These are phyloP conservation scores for Rauvolfia tetraphylla DNA, from an alignment of 257 asterid species.

Conservation along the genomic window DNA sequence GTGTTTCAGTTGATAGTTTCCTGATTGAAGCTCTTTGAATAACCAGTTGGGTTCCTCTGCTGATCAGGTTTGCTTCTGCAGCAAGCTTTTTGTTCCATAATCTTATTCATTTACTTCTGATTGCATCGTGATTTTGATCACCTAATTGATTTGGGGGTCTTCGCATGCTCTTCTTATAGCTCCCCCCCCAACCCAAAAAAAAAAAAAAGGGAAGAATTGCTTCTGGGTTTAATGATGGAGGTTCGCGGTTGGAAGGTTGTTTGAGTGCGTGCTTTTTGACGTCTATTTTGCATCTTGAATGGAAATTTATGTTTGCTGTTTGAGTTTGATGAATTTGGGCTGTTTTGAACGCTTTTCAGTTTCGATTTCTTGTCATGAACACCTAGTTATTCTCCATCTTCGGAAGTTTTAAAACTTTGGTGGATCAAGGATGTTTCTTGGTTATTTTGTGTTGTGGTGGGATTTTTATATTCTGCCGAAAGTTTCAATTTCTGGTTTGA, in stretches of 20 bases:
- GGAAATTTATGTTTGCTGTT: background rate
- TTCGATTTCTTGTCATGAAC: background rate
- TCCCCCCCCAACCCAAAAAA: no score
- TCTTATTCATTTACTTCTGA: background rate
- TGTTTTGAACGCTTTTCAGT: background rate
- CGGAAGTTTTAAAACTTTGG: background rate
- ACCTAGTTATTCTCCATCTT: background rate
- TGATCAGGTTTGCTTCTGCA: constrained; percentile 6
- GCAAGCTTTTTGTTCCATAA: background rate
- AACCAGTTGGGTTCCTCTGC: background rate
- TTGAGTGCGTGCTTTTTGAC: background rate
- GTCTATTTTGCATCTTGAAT: constrained; percentile 2
- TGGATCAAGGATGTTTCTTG: background rate
- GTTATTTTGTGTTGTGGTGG: background rate
- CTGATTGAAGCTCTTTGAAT: background rate
- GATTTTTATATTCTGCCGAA: background rate
- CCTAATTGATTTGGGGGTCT: background rate
- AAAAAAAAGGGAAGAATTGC: background rate
- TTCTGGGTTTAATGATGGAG: background rate
- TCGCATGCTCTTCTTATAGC: background rate
- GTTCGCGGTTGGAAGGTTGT: background rate
- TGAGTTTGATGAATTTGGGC: background rate
- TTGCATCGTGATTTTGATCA: background rate
- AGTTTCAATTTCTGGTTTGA: background rate
- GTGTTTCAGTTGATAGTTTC: constrained; percentile 1